These are phyloP conservation scores for Cymbidium sinense DNA, from an alignment of 106 monocot species.

Conservation along the genomic window DNA sequence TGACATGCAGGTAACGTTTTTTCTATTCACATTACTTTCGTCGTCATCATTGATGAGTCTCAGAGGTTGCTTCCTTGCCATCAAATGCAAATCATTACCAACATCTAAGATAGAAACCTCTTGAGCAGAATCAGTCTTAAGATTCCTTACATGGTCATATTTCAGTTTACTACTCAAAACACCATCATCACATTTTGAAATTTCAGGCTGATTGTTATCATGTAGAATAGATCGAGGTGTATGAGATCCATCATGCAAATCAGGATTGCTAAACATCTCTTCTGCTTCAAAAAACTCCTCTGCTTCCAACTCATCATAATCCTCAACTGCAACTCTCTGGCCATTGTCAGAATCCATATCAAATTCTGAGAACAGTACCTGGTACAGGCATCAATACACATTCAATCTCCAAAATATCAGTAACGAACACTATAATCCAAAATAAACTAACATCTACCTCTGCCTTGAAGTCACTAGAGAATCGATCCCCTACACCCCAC, in stretches of 20 bases:
- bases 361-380: slow-evolving; percentile 97
- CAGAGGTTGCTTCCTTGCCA: neutral
- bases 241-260: slow-evolving; percentile 46
- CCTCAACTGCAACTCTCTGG: slow-evolving; percentile 18
- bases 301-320: slow-evolving; percentile 43
- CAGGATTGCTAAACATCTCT: slow-evolving; percentile 80
- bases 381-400: slow-evolving; percentile 56
- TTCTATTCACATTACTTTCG: neutral
- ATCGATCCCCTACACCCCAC: slow-evolving; percentile 56
- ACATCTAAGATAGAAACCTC: slow-evolving; percentile 11
- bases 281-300: slow-evolving; percentile 99
- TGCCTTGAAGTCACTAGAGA: slow-evolving; percentile 71
- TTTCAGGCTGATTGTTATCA: slow-evolving; percentile 20
- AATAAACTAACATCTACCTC: slow-evolving; percentile 57
- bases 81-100: slow-evolving; percentile 6
- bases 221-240: slow-evolving; percentile 6
- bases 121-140: neutral
- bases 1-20: neutral
- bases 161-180: slow-evolving; percentile 22
- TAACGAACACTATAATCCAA: slow-evolving; percentile 13
- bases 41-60: neutral
- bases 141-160: neutral
- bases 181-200: slow-evolving; percentile 18
- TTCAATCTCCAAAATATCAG: slow-evolving; percentile 22
- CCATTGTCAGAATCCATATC: slow-evolving; percentile 33